phyloP scores from a whole-genome alignment of 1,284 basidiomycete species.

The Sporisorium scitamineum region DNA sequence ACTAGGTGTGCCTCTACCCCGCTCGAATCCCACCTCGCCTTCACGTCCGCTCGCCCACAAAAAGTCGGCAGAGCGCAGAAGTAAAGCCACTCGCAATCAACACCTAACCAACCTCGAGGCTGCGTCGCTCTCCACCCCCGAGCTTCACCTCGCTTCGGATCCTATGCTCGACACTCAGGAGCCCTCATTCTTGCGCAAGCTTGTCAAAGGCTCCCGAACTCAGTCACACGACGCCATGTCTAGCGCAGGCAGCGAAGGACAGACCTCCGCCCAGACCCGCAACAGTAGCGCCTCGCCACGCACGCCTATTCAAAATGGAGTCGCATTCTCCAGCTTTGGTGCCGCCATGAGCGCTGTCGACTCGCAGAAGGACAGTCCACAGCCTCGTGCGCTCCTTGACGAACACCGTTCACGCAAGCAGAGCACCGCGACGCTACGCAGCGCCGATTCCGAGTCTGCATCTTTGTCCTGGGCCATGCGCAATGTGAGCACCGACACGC shows the following conservation, averaged over 20 bases:
- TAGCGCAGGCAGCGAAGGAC: conserved; percentile 16
- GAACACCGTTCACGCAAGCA: conserved; percentile 30
- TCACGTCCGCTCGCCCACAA: conserved; percentile 27
- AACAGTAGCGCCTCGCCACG: conserved; percentile 17
- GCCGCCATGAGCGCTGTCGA: conserved; percentile 51
- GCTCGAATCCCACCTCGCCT: conserved; percentile 19
- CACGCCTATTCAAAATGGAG: conserved; percentile 16
- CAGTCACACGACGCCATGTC: conserved; percentile 30
- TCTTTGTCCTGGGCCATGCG: conserved; percentile 21
- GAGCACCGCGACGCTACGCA: conserved; percentile 28
- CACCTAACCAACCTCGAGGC: conserved; percentile 51
- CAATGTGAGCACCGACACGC: conserved; percentile 48
- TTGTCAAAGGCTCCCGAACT: conserved; percentile 29
- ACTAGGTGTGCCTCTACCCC: conserved; percentile 16
- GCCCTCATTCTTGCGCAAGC: conserved; percentile 43
- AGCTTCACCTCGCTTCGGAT: conserved; percentile 60
- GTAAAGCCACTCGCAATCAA: conserved; percentile 35
- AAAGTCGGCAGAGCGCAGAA: conserved; percentile 32
- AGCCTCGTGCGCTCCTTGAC: background rate
- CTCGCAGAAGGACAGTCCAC: conserved; percentile 11
- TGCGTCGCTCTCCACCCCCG: conserved; percentile 57
- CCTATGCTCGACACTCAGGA: conserved; percentile 53
- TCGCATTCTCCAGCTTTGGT: conserved; percentile 44
- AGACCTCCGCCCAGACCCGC: conserved; percentile 6
- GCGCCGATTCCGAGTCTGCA: conserved; percentile 16